Evolutionary conservation across 441 rosid genomes (phyloP).

Genomic region (Breynia disticha): DNA sequence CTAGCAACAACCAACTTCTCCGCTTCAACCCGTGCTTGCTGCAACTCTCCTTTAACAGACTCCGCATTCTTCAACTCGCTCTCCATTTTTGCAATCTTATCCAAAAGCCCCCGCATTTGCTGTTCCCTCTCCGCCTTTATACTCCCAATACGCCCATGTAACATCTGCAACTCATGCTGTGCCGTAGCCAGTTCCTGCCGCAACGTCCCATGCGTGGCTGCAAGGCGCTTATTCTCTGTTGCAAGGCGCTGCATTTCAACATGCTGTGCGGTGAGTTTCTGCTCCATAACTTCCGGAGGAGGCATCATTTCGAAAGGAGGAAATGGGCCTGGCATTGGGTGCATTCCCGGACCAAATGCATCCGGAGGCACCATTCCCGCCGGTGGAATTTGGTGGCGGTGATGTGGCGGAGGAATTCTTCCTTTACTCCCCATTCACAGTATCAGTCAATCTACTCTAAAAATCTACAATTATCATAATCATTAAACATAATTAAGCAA

Average conservation of each 20-base stretch:
- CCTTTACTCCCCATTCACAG: constrained; percentile 67
- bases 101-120: constrained; percentile 54
- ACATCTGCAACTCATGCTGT: constrained; percentile 77
- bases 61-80: constrained; percentile 64
- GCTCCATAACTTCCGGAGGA: constrained; percentile 82
- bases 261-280: constrained; percentile 75
- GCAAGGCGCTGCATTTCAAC: constrained; percentile 85
- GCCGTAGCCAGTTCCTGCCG: constrained; percentile 87
- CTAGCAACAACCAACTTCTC: constrained; percentile 56
- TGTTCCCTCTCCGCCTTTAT: constrained; percentile 78
- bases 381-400: constrained; percentile 57
- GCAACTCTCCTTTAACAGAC: constrained; percentile 58
- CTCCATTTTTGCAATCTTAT: constrained; percentile 70
- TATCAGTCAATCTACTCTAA: not conserved
- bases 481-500: too few relatives aligned
- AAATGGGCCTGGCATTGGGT: constrained; percentile 38
- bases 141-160: constrained; percentile 62
- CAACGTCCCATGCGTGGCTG: constrained; percentile 59
- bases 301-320: constrained; percentile 65
- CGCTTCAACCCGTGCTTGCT: constrained; percentile 71
- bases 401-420: constrained; percentile 63
- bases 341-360: constrained; percentile 41
- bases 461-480: too few relatives aligned
- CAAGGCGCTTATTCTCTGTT: constrained; percentile 84
- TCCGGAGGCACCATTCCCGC: constrained; percentile 51